Evolutionary conservation across 2,329 filamentous ascomycete genomes (phyloP).

Genomic region (Beauveria asiatica): DNA sequence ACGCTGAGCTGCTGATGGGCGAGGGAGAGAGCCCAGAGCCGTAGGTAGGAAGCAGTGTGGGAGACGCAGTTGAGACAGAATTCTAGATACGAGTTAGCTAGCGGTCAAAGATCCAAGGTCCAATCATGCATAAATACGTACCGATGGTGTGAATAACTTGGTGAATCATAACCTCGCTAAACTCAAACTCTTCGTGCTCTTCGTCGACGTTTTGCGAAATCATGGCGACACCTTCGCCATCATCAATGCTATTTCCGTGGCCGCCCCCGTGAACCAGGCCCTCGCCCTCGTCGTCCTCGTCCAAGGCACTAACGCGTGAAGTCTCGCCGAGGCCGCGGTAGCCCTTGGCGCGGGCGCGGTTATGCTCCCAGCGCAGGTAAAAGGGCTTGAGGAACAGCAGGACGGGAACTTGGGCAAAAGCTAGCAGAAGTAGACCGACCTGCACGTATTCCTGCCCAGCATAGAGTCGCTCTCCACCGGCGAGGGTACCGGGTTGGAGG

Average conservation of each 20-base stretch:
- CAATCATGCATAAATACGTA: slow-evolving; percentile 36
- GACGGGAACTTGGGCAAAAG: slow-evolving; percentile 78
- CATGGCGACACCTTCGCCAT: slow-evolving; percentile 77
- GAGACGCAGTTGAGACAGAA: slow-evolving; percentile 99
- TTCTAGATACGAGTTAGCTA: slow-evolving; percentile 46
- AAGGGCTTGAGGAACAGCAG: slow-evolving; percentile 92
- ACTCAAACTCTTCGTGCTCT: slow-evolving; percentile 95
- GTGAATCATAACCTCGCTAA: slow-evolving; percentile 96
- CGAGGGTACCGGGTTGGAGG: slow-evolving; percentile 63
- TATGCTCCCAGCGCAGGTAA: slow-evolving; percentile 90
- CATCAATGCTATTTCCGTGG: slow-evolving; percentile 51
- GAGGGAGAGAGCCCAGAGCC: slow-evolving; percentile 94
- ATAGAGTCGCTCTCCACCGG: slow-evolving; percentile 62
- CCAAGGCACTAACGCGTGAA: slow-evolving; percentile 78
- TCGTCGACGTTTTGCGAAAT: slow-evolving; percentile 79
- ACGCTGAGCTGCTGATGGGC: slow-evolving; percentile 96
- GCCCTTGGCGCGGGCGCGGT: slow-evolving; percentile 74
- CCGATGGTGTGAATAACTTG: slow-evolving; percentile 98
- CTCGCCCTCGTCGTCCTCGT: slow-evolving; percentile 72
- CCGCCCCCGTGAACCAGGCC: slow-evolving; percentile 33
- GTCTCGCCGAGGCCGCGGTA: slow-evolving; percentile 91
- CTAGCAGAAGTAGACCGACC: slow-evolving; percentile 68
- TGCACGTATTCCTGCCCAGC: slow-evolving; percentile 69
- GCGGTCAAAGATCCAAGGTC: background rate
- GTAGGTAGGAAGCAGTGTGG: slow-evolving; percentile 95